phyloP scores from a whole-genome alignment of 768 basidiomycete species.

The Trametes elegans region DNA sequence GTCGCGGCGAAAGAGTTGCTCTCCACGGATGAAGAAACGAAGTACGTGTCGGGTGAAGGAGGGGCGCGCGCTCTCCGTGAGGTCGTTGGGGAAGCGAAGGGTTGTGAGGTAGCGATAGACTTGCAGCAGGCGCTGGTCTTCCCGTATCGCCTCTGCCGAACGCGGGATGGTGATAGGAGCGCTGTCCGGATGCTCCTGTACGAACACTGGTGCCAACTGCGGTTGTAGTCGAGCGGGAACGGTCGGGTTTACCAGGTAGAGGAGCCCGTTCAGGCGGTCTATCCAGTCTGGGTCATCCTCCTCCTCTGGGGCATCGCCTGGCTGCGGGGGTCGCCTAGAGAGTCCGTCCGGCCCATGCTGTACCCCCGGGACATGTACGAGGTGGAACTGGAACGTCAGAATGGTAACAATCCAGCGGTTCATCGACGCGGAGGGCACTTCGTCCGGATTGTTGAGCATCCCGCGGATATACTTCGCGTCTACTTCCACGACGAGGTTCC shows the following conservation, averaged over 20 bases:
- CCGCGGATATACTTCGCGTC: no score
- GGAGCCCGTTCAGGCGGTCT: constrained; percentile 13
- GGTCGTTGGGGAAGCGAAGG: neutral
- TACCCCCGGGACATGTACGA: constrained; percentile 36
- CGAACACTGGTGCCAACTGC: no score
- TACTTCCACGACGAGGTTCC: no score
- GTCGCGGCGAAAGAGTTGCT: no score
- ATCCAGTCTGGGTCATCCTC: constrained; percentile 18
- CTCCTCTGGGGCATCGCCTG: neutral
- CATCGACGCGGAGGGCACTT: constrained; percentile 28
- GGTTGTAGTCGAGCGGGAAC: no score
- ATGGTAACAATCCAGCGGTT: constrained; percentile 45
- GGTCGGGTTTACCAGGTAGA: no score
- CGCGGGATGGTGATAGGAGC: neutral
- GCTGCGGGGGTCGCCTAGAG: constrained; percentile 20
- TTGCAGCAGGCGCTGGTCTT: neutral
- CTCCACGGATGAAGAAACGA: no score
- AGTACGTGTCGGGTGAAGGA: no score
- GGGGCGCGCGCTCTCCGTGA: neutral
- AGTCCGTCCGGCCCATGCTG: constrained; percentile 33
- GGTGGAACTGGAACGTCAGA: constrained; percentile 34
- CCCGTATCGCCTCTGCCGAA: neutral
- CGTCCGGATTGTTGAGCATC: no score
- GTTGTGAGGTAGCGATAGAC: neutral
- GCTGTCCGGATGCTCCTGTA: neutral